A percentile compares a stretch with the other conserved stretches of the same genome.
Conservation (phyloP, 805 yeast genomes). For the Saccharomyces paradoxus region DNA sequence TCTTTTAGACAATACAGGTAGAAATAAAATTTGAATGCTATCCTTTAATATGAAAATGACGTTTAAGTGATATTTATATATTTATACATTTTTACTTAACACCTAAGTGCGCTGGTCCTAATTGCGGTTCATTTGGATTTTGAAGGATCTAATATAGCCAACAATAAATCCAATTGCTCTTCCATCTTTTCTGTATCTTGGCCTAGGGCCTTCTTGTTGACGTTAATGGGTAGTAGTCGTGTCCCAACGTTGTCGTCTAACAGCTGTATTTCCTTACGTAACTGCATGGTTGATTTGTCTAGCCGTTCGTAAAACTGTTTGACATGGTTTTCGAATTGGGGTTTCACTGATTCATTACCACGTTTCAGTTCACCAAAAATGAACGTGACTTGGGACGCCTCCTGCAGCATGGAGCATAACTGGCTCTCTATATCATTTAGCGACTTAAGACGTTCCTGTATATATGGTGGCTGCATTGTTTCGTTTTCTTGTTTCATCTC, state of each 20-base stretch:
- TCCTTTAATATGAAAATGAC: neutral
- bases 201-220: constrained; percentile 27
- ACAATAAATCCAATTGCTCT: constrained; percentile 20
- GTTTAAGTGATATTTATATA: neutral
- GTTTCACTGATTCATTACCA: constrained; percentile 23
- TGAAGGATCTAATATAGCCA: constrained; percentile 4
- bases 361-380: constrained; percentile 26
- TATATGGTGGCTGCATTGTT: constrained; percentile 25
- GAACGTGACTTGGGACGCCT: constrained; percentile 26
- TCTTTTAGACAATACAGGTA: neutral
- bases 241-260: constrained; percentile 27
- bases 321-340: constrained; percentile 25
- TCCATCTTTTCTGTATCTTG: constrained; percentile 28
- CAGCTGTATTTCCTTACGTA: constrained; percentile 22
- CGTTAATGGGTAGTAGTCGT: constrained; percentile 25
- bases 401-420: constrained; percentile 21
- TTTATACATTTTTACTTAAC: neutral
- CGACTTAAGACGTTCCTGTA: constrained; percentile 24
- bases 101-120: neutral
- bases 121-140: neutral
- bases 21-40: neutral
- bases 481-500: neutral
- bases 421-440: constrained; percentile 22
- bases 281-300: constrained; percentile 16
- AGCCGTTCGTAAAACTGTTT: constrained; percentile 20